These are phyloP conservation scores for Stipa capillata DNA, from an alignment of 176 grass and related monocot genomes.

Conservation along the genomic window DNA sequence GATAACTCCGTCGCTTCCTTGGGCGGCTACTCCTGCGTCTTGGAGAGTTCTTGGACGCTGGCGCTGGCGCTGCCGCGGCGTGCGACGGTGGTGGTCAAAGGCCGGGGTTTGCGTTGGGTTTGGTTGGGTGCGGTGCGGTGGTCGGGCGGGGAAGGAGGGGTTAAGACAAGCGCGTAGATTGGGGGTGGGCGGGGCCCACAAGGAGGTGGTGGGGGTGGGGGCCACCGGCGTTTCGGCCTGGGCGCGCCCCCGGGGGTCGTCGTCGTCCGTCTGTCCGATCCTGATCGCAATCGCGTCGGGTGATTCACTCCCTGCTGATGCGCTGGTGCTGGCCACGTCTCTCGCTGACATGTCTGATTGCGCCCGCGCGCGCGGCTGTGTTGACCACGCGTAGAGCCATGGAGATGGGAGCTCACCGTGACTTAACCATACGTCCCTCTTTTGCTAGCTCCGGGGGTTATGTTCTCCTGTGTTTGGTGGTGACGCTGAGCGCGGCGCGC, in stretches of 20 bases:
- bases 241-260: background rate
- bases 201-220: background rate
- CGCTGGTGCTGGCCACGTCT: constrained; percentile 44
- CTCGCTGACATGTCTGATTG: constrained; percentile 39
- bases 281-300: constrained; percentile 7
- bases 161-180: constrained; percentile 43
- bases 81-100: constrained; percentile 3
- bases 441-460: too few species aligned
- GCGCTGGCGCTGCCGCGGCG: too few species aligned
- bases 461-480: too few species aligned
- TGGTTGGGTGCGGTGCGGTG: background rate
- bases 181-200: constrained; percentile 9
- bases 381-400: constrained; percentile 12
- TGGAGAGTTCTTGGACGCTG: background rate
- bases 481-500: too few species aligned
- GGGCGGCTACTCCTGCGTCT: background rate
- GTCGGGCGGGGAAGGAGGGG: background rate
- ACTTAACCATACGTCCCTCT: too few species aligned
- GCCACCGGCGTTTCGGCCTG: background rate
- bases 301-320: background rate
- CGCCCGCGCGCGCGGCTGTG: background rate
- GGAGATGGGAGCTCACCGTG: too few species aligned
- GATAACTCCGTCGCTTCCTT: too few species aligned
- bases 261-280: constrained; percentile 15
- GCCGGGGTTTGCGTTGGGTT: too few species aligned